Conservation (phyloP, 164 flowering plant genomes). For the Sedum album region DNA sequence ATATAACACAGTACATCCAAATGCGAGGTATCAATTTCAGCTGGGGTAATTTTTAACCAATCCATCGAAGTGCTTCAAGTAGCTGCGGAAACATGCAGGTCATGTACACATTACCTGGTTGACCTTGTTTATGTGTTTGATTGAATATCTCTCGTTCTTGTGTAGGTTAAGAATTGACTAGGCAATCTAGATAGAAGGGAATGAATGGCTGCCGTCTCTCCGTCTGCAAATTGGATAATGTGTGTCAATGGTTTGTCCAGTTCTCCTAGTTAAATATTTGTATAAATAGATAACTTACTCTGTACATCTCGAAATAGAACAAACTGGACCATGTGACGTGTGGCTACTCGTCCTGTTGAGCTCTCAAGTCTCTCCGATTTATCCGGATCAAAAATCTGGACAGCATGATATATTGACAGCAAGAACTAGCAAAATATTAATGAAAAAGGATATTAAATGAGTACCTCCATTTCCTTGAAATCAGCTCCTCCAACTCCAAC, state of each 20-base stretch:
- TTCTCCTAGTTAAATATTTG: not conserved
- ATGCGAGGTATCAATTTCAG: not conserved
- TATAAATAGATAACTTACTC: constrained; percentile 26
- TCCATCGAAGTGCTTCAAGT: not conserved
- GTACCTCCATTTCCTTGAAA: constrained; percentile 79
- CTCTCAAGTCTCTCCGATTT: constrained; percentile 62
- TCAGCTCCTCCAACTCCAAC: constrained; percentile 87
- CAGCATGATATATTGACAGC: not conserved
- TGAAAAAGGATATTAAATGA: not conserved
- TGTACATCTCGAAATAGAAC: constrained; percentile 72
- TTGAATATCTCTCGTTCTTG: constrained; percentile 42
- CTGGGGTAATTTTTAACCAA: not conserved
- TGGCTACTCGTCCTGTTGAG: constrained; percentile 55
- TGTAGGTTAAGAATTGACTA: constrained; percentile 42
- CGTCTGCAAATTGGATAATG: constrained; percentile 26
- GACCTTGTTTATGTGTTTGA: constrained; percentile 20
- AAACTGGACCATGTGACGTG: constrained; percentile 83
- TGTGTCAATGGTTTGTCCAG: not conserved
- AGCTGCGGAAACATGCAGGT: not conserved
- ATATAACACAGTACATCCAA: not conserved
- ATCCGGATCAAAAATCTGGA: constrained; percentile 54
- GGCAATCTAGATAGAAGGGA: constrained; percentile 60
- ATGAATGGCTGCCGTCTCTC: constrained; percentile 48
- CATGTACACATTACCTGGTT: not conserved
- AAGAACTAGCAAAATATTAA: not conserved